Percentiles rank a stretch among this genome's conserved stretches.
Evolutionary conservation across 2,329 filamentous ascomycete genomes (phyloP).

Genomic region (Beauveria sp.): DNA sequence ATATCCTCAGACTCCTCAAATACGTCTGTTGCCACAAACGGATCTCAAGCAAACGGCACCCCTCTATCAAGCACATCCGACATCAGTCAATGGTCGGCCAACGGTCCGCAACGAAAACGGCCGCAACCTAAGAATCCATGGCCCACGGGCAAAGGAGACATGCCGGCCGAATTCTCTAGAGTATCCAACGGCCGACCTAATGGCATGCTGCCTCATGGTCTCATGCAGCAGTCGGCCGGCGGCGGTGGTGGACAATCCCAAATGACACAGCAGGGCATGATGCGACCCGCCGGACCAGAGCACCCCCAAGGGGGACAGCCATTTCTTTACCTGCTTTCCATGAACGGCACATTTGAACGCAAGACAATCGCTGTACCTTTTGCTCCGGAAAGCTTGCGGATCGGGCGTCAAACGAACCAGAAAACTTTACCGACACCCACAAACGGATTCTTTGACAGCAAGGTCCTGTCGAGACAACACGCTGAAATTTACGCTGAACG

Average conservation of each 20-base stretch:
- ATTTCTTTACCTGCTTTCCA: constrained; percentile 76
- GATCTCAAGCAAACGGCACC: constrained; percentile 55
- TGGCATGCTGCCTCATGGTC: constrained; percentile 30
- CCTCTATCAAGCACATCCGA: constrained; percentile 40
- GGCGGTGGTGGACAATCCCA: constrained; percentile 23
- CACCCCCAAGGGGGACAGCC: constrained; percentile 58
- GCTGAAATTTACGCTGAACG: constrained; percentile 88
- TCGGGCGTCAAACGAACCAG: constrained; percentile 93
- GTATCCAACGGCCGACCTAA: constrained; percentile 35
- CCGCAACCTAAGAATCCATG: constrained; percentile 44
- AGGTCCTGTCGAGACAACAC: constrained; percentile 91
- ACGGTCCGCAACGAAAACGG: constrained; percentile 42
- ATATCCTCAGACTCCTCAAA: constrained; percentile 59
- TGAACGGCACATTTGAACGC: constrained; percentile 94
- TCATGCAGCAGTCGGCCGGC: constrained; percentile 23
- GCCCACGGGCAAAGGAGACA: constrained; percentile 41
- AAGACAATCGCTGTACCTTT: constrained; percentile 94
- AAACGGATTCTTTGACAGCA: constrained; percentile 97
- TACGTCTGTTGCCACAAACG: constrained; percentile 56
- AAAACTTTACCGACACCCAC: constrained; percentile 85
- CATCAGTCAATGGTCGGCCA: constrained; percentile 42
- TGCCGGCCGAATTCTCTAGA: constrained; percentile 40
- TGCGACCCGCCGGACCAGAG: constrained; percentile 58
- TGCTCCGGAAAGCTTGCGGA: constrained; percentile 86
- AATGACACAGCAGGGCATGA: constrained; percentile 37